Conservation (phyloP, 2,329 filamentous ascomycete genomes). For the Curvularia verruculosa region DNA sequence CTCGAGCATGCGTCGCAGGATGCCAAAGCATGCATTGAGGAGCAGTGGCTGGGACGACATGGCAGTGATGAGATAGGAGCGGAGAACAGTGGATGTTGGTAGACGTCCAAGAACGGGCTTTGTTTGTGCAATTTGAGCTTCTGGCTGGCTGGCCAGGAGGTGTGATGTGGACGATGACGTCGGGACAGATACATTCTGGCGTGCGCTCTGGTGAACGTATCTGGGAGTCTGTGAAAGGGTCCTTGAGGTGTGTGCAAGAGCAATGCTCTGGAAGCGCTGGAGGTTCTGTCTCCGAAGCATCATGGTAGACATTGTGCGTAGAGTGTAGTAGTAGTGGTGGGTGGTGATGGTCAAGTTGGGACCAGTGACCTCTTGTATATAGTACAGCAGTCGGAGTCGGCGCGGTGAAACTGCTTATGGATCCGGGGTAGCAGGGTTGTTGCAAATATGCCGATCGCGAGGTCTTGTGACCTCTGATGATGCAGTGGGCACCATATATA, state of each 20-base stretch:
- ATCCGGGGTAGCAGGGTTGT: not conserved
- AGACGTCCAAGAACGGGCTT: slow-evolving; percentile 64
- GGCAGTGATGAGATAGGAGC: slow-evolving; percentile 71
- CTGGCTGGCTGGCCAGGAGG: slow-evolving; percentile 24
- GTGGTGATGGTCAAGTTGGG: slow-evolving; percentile 2
- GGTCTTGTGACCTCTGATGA: slow-evolving; percentile 21
- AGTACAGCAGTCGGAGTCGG: slow-evolving; percentile 5
- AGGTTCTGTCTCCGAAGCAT: slow-evolving; percentile 30
- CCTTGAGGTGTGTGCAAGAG: slow-evolving; percentile 28
- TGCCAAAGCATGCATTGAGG: slow-evolving; percentile 69
- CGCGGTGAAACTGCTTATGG: slow-evolving; percentile 1
- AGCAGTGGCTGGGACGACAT: slow-evolving; percentile 74
- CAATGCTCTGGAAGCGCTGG: slow-evolving; percentile 30
- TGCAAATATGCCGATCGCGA: slow-evolving; percentile 2
- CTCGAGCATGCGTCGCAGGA: slow-evolving; percentile 73
- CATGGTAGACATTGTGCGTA: slow-evolving; percentile 20
- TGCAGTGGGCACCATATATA: slow-evolving; percentile 31
- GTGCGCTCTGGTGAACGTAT: slow-evolving; percentile 41
- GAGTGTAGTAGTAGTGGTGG: not conserved
- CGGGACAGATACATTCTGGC: slow-evolving; percentile 38
- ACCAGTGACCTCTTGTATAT: slow-evolving; percentile 5
- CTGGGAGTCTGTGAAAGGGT: slow-evolving; percentile 29
- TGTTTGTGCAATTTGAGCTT: slow-evolving; percentile 19
- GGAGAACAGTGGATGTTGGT: slow-evolving; percentile 69
- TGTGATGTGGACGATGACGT: slow-evolving; percentile 26